Evolutionary conservation across 2,329 filamentous ascomycete genomes (phyloP), one percentile per base, ranked within the genome.

Genomic region (Thermothelomyces thermophilus): DNA sequence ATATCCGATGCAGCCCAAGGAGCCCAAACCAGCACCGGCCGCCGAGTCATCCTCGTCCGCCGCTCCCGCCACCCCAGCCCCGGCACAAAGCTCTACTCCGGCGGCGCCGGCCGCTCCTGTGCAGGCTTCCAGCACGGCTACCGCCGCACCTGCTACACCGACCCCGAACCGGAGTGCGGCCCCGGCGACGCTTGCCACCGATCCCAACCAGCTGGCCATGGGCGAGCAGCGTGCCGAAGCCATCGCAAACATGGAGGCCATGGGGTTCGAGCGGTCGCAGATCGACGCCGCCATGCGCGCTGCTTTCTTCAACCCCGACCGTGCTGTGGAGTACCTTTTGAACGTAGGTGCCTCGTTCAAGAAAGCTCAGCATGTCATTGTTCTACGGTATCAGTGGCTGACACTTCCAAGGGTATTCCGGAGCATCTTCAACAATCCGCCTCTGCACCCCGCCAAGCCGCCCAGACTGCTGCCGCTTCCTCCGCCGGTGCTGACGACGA

Each of bases 241-340:
- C 33, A 85, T 97, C 63, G 79, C 85, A 42, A 89, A 90, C 66
- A 95, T 98, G 90, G 90, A 95, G 71, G 86, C 85, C 58, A 98
- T 98, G 93, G 93, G 93, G 8, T 98, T 98, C 60, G 82, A 87
- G 63, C 80, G 90, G 63, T 74, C 82, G 46, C 86, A 95, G 64
- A 95, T 96, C 59, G 90, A 96, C 61, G 82, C 86, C 41, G 93
- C 93, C 45, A 93, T 98, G 85, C 87, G 91, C 63, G 93, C 93
- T 56, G 93, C 93, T 13, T 98, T 88, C 70, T 94, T 86, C 77
- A 98, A 98, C 72, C 90, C 91, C 13, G 91, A 97, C 68, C 89
- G 93, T 62, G 93, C 93, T 47, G 91, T 98, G 50, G 93, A 98
- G 68, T 98, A 98, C 64, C 80, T 98, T 11, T 68, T 98, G 64